Conservation (phyloP, 176 grass and related monocot species). For the Saccharum spontaneum region DNA sequence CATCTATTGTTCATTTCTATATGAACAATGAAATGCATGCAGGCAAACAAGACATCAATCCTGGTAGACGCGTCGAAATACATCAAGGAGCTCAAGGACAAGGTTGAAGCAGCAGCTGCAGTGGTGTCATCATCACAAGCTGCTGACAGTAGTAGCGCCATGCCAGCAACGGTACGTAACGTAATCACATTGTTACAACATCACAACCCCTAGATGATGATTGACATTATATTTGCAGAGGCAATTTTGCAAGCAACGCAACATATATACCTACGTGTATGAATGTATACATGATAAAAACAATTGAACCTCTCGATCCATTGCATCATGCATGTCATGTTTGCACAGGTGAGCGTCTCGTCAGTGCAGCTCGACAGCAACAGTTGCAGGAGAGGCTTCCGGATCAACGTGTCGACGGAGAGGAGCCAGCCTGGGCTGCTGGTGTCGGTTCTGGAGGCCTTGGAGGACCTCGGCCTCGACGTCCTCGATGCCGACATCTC, state of each 20-base stretch:
- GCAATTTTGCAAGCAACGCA: neutral
- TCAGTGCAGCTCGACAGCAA: constrained; percentile 15
- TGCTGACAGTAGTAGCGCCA: neutral
- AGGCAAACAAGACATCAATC: constrained; percentile 67
- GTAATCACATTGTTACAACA: neutral
- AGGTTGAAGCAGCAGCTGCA: constrained; percentile 35
- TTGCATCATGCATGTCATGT: neutral
- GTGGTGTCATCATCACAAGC: no score
- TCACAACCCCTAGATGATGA: neutral
- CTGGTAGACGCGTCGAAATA: constrained; percentile 66
- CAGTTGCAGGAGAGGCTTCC: constrained; percentile 30
- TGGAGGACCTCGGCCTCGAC: constrained; percentile 59
- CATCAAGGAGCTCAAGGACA: constrained; percentile 68
- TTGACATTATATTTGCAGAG: neutral
- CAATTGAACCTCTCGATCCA: neutral
- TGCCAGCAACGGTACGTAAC: constrained; percentile 19
- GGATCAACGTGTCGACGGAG: constrained; percentile 49
- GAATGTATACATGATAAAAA: neutral
- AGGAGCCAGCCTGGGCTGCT: constrained; percentile 43
- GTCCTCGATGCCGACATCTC: constrained; percentile 59
- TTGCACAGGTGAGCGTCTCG: constrained; percentile 48
- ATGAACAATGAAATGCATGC: neutral
- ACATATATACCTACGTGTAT: neutral
- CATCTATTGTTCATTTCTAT: neutral
- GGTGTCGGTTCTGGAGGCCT: constrained; percentile 52